Evolutionary conservation across 495 filamentous ascomycete genomes (phyloP), one percentile per base, ranked within the genome.

Genomic region (Penicillium steckii): DNA sequence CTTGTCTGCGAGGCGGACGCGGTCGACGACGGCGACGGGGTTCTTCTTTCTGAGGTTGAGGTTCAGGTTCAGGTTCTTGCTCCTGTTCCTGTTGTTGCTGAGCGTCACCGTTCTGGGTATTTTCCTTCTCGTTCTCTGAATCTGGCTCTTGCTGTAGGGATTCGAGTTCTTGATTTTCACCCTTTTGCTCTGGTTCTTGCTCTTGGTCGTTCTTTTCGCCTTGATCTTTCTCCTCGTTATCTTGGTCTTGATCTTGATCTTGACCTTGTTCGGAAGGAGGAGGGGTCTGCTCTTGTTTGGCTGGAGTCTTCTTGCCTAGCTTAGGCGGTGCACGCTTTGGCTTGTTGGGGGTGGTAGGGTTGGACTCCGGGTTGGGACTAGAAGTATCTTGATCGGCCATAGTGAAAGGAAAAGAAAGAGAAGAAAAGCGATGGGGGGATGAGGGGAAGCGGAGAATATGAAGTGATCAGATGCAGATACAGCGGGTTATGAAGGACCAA

Each of bases 351-450:
- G 58, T 67, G 9, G 52, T 42, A 33, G 35, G 35, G 17, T 35
- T 40, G 8, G 62, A 55, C 23, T 62, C 55, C 42, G 61, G 60
- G 48, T 53, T 69, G 53, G 57, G 61, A 47, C 48, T 60, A 32
- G 46, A 45, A 41, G 52, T 58, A 53, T 69, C 64, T 40, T 70
- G 68, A 58, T 72, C 66, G 60, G 70, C 65, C 71, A 73, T 73
- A 33, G 40, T 72, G 66, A 44, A 62, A 64, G 54, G 60, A 62
- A 56, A 68, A 52, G 59, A 61, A 32, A 50, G 23, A 55, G 49
- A 29, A 56, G 50, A 55, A 35, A 24, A 51, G 33, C 22, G 32
- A 29, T 43, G 54, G 44, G n/a, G 33, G 48, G 7, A 33, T 43
- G 47, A 52, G 64, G 52, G 47, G 7, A 35, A 46, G 47, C 51